Base-by-base conservation (phyloP, 1,284 basidiomycete genomes). In the Cystobasidium sp. region DNA sequence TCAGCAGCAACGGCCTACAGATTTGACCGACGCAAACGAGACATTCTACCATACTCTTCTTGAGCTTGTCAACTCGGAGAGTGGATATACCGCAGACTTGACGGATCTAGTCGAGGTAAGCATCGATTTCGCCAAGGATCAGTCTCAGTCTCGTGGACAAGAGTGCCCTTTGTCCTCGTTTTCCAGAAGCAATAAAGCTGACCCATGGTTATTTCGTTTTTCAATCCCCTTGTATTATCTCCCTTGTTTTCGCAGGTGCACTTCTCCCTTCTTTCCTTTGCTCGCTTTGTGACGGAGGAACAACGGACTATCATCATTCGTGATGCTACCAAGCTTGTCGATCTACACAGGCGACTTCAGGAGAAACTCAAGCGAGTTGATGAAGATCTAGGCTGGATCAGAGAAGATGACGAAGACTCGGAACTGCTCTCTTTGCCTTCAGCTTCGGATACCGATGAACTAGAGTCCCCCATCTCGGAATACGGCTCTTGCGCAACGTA, bases 11-110 rank as follows among this genome's bases (percentile, higher is more conserved):
- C 24, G 39, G 10, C 20, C 16, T 56, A 44, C 39, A 31, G 20
- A 71, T 7, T 9, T 59, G 37, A 49, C 44, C 39, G 64, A 61
- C 31, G 70, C 52, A 14, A 46, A 66, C 41, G 70, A 73, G 44
- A 73, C 62, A 6, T 73, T 73, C 43, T 88, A 86, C 76, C 88
- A 92, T 77, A 89, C 90, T 1, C 85, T 93, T 73, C 84, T 87
- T 78, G 94, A 97, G 83, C 85, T 97, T 44, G 85, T 95, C 44
- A 86, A 88, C 75, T 94, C 93, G 0, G 94, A 97, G 83, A 85
- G 88, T 20, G 88, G 88, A 6, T 97, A 96, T 81, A 85, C 93
- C 14, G 82, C 86, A 66, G 92, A 94, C 81, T 82, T 97, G 77
- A 87, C 88, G 73, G 86, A 87, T 14, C 86, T 97, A 53, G 89